Evolutionary conservation across 1,284 basidiomycete species (phyloP).

Genomic region (Pseudozyma flocculosa): DNA sequence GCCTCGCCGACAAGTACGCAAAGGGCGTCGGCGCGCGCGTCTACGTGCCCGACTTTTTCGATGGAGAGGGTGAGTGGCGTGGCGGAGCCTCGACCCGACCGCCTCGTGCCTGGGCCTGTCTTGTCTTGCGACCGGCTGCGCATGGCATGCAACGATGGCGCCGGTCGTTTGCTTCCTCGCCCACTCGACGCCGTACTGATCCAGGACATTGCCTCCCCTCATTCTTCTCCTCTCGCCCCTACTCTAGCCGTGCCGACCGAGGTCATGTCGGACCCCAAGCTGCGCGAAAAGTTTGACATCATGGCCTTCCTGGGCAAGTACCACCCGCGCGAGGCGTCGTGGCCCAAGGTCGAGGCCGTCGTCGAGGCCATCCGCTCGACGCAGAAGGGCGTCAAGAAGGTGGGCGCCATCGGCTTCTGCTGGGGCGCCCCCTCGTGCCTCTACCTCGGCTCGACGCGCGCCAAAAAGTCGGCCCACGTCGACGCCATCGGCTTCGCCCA

Average conservation of each 20-base stretch:
- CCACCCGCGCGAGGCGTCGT: slow-evolving; percentile 9
- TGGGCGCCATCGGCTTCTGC: slow-evolving; percentile 21
- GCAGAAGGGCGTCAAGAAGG: slow-evolving; percentile 1
- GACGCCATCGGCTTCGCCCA: slow-evolving; percentile 33
- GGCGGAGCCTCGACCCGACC: too few relatives aligned
- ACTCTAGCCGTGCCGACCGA: neutral
- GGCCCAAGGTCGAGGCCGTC: neutral
- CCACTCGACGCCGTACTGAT: too few relatives aligned
- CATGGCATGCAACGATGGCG: neutral
- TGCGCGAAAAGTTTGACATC: neutral
- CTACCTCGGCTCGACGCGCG: slow-evolving; percentile 7
- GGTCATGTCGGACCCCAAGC: neutral
- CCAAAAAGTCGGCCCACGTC: slow-evolving; percentile 7
- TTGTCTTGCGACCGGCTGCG: too few relatives aligned
- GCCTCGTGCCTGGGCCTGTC: too few relatives aligned
- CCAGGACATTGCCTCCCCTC: too few relatives aligned
- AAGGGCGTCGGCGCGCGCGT: slow-evolving; percentile 11
- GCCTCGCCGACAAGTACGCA: slow-evolving; percentile 28
- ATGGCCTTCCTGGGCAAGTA: neutral
- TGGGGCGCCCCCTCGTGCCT: slow-evolving; percentile 21
- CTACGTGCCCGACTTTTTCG: slow-evolving; percentile 8
- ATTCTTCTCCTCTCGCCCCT: neutral
- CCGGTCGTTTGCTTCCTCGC: too few relatives aligned
- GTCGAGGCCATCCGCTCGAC: slow-evolving; percentile 1
- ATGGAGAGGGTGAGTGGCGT: neutral